A percentile compares a stretch with the other conserved stretches of the same genome.
phyloP scores from a whole-genome alignment of 495 filamentous ascomycete genomes.

The Bacidia gigantensis region DNA sequence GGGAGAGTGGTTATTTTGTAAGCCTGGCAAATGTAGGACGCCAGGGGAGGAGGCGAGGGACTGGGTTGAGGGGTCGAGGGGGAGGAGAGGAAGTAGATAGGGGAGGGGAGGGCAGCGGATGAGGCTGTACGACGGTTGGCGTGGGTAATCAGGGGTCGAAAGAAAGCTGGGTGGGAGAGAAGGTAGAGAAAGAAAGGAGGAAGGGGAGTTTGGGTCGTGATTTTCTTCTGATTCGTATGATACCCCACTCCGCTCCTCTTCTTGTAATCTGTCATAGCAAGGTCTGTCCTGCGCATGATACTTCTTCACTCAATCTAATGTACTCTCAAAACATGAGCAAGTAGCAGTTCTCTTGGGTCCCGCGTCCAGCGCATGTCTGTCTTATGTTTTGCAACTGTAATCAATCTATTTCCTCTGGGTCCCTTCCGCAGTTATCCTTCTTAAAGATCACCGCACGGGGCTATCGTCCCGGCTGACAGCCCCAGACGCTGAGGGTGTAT shows the following conservation, averaged over 20 bases:
- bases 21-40: not conserved
- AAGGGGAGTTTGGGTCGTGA: too few relatives aligned
- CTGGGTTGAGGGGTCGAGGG: not conserved
- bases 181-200: not conserved
- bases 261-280: too few relatives aligned
- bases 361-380: not conserved
- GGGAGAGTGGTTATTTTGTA: not conserved
- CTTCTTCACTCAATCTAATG: too few relatives aligned
- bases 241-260: too few relatives aligned
- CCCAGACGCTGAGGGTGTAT: not conserved
- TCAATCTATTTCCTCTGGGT: too few relatives aligned
- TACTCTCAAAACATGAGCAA: too few relatives aligned
- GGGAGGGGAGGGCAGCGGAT: not conserved
- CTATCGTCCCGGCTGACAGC: not conserved
- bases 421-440: too few relatives aligned
- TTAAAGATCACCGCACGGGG: not conserved
- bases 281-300: too few relatives aligned
- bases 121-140: too few relatives aligned
- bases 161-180: not conserved
- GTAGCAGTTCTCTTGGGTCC: not conserved
- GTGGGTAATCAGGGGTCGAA: not conserved
- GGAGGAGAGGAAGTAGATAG: not conserved
- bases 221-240: too few relatives aligned
- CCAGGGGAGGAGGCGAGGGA: not conserved
- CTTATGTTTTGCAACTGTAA: too few relatives aligned